Conservation (phyloP, 1,284 basidiomycete species). For the Thecaphora frezii region DNA sequence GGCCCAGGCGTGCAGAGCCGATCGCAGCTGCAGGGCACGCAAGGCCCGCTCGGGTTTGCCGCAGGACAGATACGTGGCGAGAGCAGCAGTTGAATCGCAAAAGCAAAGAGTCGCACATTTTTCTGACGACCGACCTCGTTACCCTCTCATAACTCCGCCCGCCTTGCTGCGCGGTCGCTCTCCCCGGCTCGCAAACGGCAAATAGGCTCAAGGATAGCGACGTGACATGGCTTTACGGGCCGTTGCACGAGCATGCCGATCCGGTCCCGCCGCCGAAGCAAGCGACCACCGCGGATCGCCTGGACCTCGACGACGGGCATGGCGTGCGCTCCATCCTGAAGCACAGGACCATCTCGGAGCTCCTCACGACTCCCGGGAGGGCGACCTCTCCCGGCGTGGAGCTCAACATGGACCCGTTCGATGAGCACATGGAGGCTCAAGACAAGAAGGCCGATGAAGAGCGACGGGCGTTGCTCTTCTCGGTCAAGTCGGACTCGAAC, state of each 20-base stretch:
- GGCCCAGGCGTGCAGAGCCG: no score
- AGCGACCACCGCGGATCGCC: conserved; percentile 64
- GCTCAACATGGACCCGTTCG: conserved; percentile 32
- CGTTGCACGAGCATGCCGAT: conserved; percentile 72
- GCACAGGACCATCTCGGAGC: conserved; percentile 86
- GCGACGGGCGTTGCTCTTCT: conserved; percentile 26
- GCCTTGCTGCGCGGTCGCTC: no score
- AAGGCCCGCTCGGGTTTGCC: no score
- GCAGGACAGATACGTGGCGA: no score
- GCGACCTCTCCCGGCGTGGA: conserved; percentile 64
- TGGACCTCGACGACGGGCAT: conserved; percentile 62
- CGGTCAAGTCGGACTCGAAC: conserved; percentile 47
- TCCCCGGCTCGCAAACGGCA: background rate
- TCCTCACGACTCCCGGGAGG: conserved; percentile 66
- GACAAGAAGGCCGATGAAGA: conserved; percentile 25
- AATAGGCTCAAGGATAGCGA: conserved; percentile 96
- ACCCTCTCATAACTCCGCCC: no score
- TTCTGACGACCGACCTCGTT: background rate
- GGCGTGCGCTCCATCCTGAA: conserved; percentile 85
- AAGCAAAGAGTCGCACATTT: background rate
- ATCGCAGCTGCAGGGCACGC: no score
- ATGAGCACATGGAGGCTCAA: conserved; percentile 41
- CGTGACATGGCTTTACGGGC: conserved; percentile 98
- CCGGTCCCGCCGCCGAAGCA: conserved; percentile 65
- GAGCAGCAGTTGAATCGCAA: background rate